Percentiles rank a stretch among this genome's conserved stretches.
Evolutionary conservation across 2,329 filamentous ascomycete species (phyloP).

Genomic region (Aspergillus sp.): DNA sequence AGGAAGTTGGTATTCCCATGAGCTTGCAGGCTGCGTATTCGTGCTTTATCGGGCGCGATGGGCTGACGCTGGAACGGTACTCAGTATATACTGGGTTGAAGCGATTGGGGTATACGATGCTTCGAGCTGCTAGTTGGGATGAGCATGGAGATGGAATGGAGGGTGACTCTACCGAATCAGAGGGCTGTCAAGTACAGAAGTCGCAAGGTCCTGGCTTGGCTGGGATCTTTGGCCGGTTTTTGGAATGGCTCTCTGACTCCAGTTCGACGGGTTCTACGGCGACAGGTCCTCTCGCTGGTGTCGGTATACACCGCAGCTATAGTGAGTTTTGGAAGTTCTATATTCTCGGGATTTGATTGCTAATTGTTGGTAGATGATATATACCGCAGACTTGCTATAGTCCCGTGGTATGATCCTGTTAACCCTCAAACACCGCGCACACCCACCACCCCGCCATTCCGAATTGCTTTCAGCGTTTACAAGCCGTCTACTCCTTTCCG

Average conservation of each 20-base stretch:
- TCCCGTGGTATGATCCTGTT: slow-evolving; percentile 64
- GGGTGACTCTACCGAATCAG: slow-evolving; percentile 1
- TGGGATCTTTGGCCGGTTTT: slow-evolving; percentile 28
- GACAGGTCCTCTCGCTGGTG: slow-evolving; percentile 47
- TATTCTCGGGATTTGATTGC: neutral
- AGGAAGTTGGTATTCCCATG: slow-evolving; percentile 69
- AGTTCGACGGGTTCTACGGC: slow-evolving; percentile 21
- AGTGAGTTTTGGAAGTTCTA: slow-evolving; percentile 24
- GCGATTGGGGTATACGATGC: slow-evolving; percentile 74
- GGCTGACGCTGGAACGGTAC: slow-evolving; percentile 69
- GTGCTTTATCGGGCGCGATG: slow-evolving; percentile 67
- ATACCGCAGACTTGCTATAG: slow-evolving; percentile 69
- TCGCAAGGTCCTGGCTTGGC: slow-evolving; percentile 19
- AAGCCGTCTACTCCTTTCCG: slow-evolving; percentile 67
- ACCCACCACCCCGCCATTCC: slow-evolving; percentile 53
- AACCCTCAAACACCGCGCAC: slow-evolving; percentile 15
- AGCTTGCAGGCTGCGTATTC: slow-evolving; percentile 89
- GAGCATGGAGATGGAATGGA: slow-evolving; percentile 24
- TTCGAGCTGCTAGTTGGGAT: slow-evolving; percentile 59
- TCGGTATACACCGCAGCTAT: slow-evolving; percentile 53
- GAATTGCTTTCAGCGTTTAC: slow-evolving; percentile 76
- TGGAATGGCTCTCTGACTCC: slow-evolving; percentile 25
- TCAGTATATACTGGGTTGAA: slow-evolving; percentile 84
- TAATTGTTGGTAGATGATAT: slow-evolving; percentile 54
- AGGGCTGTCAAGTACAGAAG: neutral